phyloP scores from a whole-genome alignment of 257 asterid species.

The Solanum etuberosum region DNA sequence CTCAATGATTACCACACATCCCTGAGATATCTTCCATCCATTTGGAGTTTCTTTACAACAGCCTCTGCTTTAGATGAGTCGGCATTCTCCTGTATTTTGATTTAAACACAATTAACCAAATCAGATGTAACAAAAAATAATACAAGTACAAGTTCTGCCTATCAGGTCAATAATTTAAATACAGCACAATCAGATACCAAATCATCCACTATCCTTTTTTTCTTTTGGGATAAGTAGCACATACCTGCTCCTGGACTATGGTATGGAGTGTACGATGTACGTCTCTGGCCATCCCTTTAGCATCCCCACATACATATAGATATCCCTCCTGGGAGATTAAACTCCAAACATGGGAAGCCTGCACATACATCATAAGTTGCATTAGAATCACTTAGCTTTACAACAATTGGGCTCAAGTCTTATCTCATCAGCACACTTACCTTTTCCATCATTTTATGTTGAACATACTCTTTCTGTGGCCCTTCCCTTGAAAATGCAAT shows the following conservation, averaged over 20 bases:
- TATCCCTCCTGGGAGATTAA: slow-evolving; percentile 48
- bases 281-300: slow-evolving; percentile 80
- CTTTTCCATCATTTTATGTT: slow-evolving; percentile 64
- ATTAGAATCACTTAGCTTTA: not conserved
- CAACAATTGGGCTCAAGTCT: not conserved
- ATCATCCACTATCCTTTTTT: not conserved
- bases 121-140: not conserved
- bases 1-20: slow-evolving; percentile 49
- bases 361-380: not conserved
- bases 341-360: slow-evolving; percentile 61
- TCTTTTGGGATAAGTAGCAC: not conserved
- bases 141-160: not conserved
- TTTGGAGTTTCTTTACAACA: slow-evolving; percentile 58
- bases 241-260: slow-evolving; percentile 59
- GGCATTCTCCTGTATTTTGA: slow-evolving; percentile 33
- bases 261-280: slow-evolving; percentile 69
- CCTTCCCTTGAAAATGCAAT: slow-evolving; percentile 81
- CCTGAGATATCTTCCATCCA: slow-evolving; percentile 67
- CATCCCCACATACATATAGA: slow-evolving; percentile 77
- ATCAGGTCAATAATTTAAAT: not conserved
- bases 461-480: slow-evolving; percentile 62
- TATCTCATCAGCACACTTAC: slow-evolving; percentile 10
- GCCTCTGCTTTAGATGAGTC: slow-evolving; percentile 60
- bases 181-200: not conserved
- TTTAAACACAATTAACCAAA: not conserved